Evolutionary conservation across 2,329 filamentous ascomycete species (phyloP), one percentile per base, ranked within the genome.

Genomic region (Pseudogymnoascus sp.): DNA sequence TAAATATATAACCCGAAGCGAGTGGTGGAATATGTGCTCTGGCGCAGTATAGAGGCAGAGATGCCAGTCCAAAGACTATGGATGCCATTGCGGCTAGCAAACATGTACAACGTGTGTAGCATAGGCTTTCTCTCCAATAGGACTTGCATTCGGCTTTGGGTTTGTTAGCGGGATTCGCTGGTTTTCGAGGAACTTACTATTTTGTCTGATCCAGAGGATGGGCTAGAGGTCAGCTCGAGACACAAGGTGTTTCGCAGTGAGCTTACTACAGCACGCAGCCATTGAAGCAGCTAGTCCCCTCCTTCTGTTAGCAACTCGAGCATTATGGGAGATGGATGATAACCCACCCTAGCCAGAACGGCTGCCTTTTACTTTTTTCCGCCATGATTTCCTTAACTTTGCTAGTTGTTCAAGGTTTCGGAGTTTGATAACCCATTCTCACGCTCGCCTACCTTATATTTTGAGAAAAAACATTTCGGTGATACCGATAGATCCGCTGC

Each of bases 21-120:
- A 1, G 77, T 74, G 7, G 77, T 79, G 0, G 77, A 79, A 63
- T 79, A 79, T 12, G 76, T 78, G 14, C 74, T 74, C 63, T 79
- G 77, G 16, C 77, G 73, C 5, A 78, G 71, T 37, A 79, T 74
- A 1, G 77, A 79, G 8, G 76, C 77, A 1, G 76, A 78, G 21
- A 79, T 70, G 4, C 77, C 77, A 4, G 71, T 70, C 77, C 77
- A 79, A 3, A 79, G 71, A 1, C 77, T 78, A 6, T 69, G 68
- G 35, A 79, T 73, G 6, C 77, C 77, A 64, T 79, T 77, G 65
- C 75, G 70, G 2, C 71, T 66, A 3, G 76, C 77, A 63, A 77
- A 79, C 18, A 70, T 67, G 16, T 70, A 72, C 18, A 78, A 66
- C 7, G 77, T 73, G 47, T 70, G 69, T 6, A 78, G 69, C 75